Evolutionary conservation across 225 moss, liverwort and hornwort genomes (phyloP).

Genomic region (Pleurozium schreberi): DNA sequence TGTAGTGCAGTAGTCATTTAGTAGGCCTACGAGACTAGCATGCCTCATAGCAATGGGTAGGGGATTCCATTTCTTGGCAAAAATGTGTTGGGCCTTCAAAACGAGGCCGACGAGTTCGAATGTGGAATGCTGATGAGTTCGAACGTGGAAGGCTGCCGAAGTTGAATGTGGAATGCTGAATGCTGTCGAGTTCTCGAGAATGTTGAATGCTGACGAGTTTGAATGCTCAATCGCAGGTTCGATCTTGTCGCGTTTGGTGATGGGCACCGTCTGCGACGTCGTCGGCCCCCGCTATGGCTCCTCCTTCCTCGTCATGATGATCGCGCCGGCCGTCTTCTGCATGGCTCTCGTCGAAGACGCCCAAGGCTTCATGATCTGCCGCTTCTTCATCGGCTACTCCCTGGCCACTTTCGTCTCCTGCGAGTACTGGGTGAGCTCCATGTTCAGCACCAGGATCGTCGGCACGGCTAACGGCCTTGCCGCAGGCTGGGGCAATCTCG

Average conservation of each 20-base stretch:
- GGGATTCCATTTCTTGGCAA: neutral
- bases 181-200: neutral
- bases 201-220: neutral
- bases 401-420: slow-evolving; percentile 57
- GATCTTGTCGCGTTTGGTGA: slow-evolving; percentile 58
- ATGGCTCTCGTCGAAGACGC: slow-evolving; percentile 43
- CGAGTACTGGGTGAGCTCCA: slow-evolving; percentile 78
- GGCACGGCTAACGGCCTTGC: slow-evolving; percentile 63
- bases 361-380: slow-evolving; percentile 50
- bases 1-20: accelerated
- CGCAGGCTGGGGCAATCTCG: slow-evolving; percentile 26
- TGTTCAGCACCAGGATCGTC: slow-evolving; percentile 61
- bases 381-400: slow-evolving; percentile 67
- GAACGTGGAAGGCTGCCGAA: neutral
- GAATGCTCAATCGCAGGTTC: slow-evolving; percentile 21
- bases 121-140: neutral
- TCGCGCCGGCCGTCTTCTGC: slow-evolving; percentile 58
- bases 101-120: neutral
- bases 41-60: accelerated
- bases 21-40: accelerated
- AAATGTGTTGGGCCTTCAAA: neutral
- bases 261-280: slow-evolving; percentile 66
- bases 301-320: slow-evolving; percentile 40
- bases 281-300: slow-evolving; percentile 76
- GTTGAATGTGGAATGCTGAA: neutral